phyloP scores from a whole-genome alignment of 1,284 basidiomycete genomes.

The Ustilago lituana region DNA sequence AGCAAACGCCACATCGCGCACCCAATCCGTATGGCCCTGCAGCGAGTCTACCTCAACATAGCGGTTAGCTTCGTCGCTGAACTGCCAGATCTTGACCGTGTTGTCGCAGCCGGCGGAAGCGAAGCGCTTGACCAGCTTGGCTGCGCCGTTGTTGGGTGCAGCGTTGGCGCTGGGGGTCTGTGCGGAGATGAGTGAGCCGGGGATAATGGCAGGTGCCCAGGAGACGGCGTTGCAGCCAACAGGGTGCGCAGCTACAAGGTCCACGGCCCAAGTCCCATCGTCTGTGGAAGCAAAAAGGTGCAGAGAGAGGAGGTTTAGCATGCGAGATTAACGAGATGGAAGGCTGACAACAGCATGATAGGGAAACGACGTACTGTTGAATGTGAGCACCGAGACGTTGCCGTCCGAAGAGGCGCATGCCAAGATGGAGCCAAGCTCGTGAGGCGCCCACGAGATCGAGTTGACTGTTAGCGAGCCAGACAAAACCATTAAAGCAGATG shows the following conservation, averaged over 20 bases:
- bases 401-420: slow-evolving; percentile 98
- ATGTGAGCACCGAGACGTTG: slow-evolving; percentile 93
- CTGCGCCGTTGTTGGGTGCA: slow-evolving; percentile 16
- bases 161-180: slow-evolving; percentile 65
- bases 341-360: too few relatives aligned
- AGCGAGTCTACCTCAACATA: slow-evolving; percentile 61
- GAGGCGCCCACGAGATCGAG: slow-evolving; percentile 96
- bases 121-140: slow-evolving; percentile 70
- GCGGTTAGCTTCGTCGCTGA: slow-evolving; percentile 68
- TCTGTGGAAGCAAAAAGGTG: slow-evolving; percentile 71
- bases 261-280: slow-evolving; percentile 94
- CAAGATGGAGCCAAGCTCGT: slow-evolving; percentile 94
- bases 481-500: too few relatives aligned
- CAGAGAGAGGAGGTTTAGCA: neutral
- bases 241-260: slow-evolving; percentile 93
- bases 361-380: too few relatives aligned
- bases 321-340: too few relatives aligned
- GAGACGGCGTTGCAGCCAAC: slow-evolving; percentile 97
- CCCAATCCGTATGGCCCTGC: slow-evolving; percentile 86
- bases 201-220: slow-evolving; percentile 92
- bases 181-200: slow-evolving; percentile 73
- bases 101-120: slow-evolving; percentile 97
- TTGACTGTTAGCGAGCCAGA: slow-evolving; percentile 75
- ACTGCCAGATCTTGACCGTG: slow-evolving; percentile 93
- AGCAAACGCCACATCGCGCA: slow-evolving; percentile 96